Evolutionary conservation across 768 basidiomycete genomes (phyloP).

Genomic region (Naganishia friedmannii): DNA sequence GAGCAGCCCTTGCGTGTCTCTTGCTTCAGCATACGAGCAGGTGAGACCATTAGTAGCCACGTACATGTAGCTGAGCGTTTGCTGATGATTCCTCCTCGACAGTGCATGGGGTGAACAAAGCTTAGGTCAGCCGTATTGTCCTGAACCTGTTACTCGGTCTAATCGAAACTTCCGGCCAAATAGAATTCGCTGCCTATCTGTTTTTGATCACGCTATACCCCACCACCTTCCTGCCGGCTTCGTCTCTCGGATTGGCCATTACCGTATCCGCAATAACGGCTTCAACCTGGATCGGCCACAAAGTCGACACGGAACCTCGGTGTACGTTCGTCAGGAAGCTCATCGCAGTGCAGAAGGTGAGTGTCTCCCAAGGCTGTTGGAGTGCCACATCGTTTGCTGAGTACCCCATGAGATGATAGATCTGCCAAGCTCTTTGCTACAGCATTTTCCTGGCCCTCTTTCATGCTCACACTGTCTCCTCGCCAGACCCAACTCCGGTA

Average conservation of each 20-base stretch:
- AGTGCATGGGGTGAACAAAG: slow-evolving; percentile 31
- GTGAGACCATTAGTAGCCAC: not conserved
- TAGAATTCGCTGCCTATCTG: slow-evolving; percentile 33
- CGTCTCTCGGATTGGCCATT: slow-evolving; percentile 43
- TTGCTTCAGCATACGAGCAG: slow-evolving; percentile 27
- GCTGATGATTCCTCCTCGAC: not conserved
- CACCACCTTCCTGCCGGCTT: slow-evolving; percentile 46
- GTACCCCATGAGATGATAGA: not conserved
- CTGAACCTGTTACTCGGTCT: not conserved
- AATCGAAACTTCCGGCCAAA: not conserved
- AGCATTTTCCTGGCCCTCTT: slow-evolving; percentile 26
- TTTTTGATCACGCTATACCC: slow-evolving; percentile 48
- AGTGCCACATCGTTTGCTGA: not conserved
- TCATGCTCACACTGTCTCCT: slow-evolving; percentile 6
- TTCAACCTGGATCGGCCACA: slow-evolving; percentile 44
- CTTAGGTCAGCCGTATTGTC: slow-evolving; percentile 2
- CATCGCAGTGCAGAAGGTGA: slow-evolving; percentile 46
- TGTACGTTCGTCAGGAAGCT: slow-evolving; percentile 38
- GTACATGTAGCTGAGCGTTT: not conserved
- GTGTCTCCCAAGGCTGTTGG: not conserved
- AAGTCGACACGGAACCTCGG: slow-evolving; percentile 40
- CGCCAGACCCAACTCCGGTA: not conserved
- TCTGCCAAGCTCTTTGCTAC: slow-evolving; percentile 27
- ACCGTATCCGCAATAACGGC: slow-evolving; percentile 39
- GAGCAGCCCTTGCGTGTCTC: slow-evolving; percentile 18